Percentiles rank a stretch among this genome's conserved stretches.
Conservation (phyloP, 192 early-diverging fungal genomes). For the Dispira parvispora region DNA sequence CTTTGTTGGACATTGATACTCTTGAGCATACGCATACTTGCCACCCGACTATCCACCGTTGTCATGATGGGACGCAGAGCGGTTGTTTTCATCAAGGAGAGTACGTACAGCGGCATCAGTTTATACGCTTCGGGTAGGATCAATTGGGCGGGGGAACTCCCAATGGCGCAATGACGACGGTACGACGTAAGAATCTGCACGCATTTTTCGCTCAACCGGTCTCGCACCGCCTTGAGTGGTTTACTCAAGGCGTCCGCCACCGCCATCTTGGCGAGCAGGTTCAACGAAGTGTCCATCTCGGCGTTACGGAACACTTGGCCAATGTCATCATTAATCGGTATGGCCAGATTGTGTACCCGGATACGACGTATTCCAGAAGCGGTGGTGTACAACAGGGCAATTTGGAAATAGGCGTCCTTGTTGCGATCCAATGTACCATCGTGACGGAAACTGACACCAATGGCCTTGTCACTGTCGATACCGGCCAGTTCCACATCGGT, state of each 20-base stretch:
- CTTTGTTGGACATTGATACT: conserved; percentile 53
- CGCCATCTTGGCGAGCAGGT: conserved; percentile 69
- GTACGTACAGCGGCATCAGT: conserved; percentile 71
- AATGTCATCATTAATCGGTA: conserved; percentile 55
- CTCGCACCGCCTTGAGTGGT: conserved; percentile 56
- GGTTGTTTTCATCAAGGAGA: conserved; percentile 68
- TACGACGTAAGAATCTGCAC: conserved; percentile 80
- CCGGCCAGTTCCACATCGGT: conserved; percentile 90
- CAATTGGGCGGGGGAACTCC: conserved; percentile 79
- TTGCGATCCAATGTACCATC: conserved; percentile 82
- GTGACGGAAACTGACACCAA: conserved; percentile 68
- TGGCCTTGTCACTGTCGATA: conserved; percentile 64
- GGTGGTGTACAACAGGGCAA: conserved; percentile 89
- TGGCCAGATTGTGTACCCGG: conserved; percentile 73
- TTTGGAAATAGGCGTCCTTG: conserved; percentile 71
- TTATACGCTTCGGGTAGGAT: conserved; percentile 96
- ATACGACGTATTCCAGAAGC: conserved; percentile 74
- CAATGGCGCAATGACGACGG: conserved; percentile 76
- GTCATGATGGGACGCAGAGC: conserved; percentile 61
- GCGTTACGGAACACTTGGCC: conserved; percentile 76
- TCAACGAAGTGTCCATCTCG: conserved; percentile 84
- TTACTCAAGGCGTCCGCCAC: conserved; percentile 45
- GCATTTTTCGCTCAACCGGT: conserved; percentile 70
- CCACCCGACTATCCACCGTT: conserved; percentile 64
- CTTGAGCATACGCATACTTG: conserved; percentile 63